Base-by-base conservation (phyloP, 352 stramenopile genomes). In the Blastocystis sp. region DNA sequence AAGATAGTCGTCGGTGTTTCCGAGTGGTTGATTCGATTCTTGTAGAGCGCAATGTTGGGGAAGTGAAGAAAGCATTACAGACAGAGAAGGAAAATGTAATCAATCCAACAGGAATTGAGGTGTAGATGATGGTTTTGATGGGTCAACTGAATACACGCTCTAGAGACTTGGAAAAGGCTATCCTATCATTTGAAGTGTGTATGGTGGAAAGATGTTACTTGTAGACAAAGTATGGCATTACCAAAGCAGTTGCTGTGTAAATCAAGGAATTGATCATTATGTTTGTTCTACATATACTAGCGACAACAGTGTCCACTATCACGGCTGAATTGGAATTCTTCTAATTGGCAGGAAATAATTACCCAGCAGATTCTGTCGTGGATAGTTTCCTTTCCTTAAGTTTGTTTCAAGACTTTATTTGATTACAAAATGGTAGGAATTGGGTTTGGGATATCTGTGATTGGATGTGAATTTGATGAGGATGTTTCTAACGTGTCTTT, bases 371-470 rank as follows among this genome's bases (percentile, higher is more conserved):
- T 65, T 52, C 43, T 29, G 32, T 52, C 46, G 71, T 83, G 71
- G 14, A 35, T 5, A 27, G 11, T 27, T 67, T 59, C 63, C 21
- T n/a, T 21, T 52, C 54, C 71, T 43, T 42, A 29, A 83, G 54
- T 35, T 83, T 83, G 71, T 83, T 83, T 65, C 42, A 83, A 83
- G 27, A 66, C 42, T 65, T 49, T 42, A 39, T 39, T 65, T 63
- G 71, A 83, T 83, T 83, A 83, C 71, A 65, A 83, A 37, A 83
- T 83, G 71, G 71, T 83, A 83, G 7, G 71, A 67, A 35, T 57
- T 83, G 5, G 16, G 37, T 3, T 32, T 35, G 58, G 37, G 29
- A n/a, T 21, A 5, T 5, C 24, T 29, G 29, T 65, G n/a, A 24
- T 29, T 21, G 12, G 21, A 19, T 29, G n/a, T 3, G 1, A 4